These are phyloP conservation scores for Cutaneotrichosporon spelunceum DNA, from an alignment of 1,284 basidiomycete species.

Conservation along the genomic window DNA sequence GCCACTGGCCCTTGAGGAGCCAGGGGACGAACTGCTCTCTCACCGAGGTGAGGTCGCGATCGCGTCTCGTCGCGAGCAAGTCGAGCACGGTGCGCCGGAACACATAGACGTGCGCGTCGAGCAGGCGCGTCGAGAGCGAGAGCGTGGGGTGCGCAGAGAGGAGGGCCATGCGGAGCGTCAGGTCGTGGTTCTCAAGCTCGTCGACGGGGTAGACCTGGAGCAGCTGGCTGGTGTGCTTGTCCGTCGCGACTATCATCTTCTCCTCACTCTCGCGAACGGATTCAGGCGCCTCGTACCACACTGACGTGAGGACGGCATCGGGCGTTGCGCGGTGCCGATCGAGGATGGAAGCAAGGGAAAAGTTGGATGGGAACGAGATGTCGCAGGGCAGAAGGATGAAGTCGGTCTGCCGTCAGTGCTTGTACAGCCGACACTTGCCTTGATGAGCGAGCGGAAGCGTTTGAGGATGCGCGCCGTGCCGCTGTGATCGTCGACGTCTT, in stretches of 20 bases:
- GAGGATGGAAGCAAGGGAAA: slow-evolving; percentile 67
- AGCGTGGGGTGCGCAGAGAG: slow-evolving; percentile 66
- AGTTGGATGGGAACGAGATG: slow-evolving; percentile 69
- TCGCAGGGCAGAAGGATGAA: slow-evolving; percentile 91
- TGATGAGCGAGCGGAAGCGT: slow-evolving; percentile 44
- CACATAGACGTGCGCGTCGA: slow-evolving; percentile 87
- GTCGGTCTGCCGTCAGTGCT: slow-evolving; percentile 57
- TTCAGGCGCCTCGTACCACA: slow-evolving; percentile 64
- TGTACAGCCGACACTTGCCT: slow-evolving; percentile 27
- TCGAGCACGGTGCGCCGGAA: slow-evolving; percentile 74
- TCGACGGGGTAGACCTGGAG: slow-evolving; percentile 66
- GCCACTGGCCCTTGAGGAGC: slow-evolving; percentile 78
- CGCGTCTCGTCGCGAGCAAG: slow-evolving; percentile 61
- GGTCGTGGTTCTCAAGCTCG: slow-evolving; percentile 61
- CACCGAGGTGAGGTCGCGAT: slow-evolving; percentile 66
- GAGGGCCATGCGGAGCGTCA: slow-evolving; percentile 69
- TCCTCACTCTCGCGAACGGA: slow-evolving; percentile 53
- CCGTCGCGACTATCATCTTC: slow-evolving; percentile 43
- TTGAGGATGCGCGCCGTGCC: slow-evolving; percentile 50
- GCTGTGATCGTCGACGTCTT: slow-evolving; percentile 30
- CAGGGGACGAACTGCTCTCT: slow-evolving; percentile 84
- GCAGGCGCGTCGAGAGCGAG: slow-evolving; percentile 65
- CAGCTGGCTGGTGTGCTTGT: slow-evolving; percentile 59
- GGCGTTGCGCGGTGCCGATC: slow-evolving; percentile 77
- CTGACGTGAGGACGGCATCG: slow-evolving; percentile 68